A percentile compares a stretch with the other conserved stretches of the same genome.
Conservation (phyloP, 202 grass and related monocot genomes). For the Setaria viridis region DNA sequence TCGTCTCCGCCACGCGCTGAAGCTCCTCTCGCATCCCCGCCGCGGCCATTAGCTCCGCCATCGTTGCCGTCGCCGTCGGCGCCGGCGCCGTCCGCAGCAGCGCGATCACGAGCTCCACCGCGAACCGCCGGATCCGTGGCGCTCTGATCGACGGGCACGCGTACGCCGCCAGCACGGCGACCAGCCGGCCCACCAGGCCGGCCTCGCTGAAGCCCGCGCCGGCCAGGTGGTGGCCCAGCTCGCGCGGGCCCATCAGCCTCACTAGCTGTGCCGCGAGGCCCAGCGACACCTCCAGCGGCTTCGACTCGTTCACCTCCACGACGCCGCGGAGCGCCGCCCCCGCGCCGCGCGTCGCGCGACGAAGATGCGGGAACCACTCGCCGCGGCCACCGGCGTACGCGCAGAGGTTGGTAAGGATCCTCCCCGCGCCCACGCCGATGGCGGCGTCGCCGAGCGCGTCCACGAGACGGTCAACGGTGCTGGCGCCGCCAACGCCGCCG, state of each 20-base stretch:
- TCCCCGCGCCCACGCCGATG: conserved; percentile 44
- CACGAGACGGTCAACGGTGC: conserved; percentile 45
- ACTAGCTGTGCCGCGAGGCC: conserved; percentile 58
- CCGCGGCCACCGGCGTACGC: conserved; percentile 24
- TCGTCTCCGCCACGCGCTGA: conserved; percentile 59
- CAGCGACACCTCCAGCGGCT: conserved; percentile 63
- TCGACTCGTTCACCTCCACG: conserved; percentile 34
- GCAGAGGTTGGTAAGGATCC: conserved; percentile 72
- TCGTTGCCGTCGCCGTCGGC: neutral
- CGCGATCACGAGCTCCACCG: conserved; percentile 64
- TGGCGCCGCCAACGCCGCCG: neutral
- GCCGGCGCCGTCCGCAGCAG: conserved; percentile 38
- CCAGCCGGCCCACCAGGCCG: conserved; percentile 42
- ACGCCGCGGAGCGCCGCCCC: conserved; percentile 45
- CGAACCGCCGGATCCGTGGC: conserved; percentile 65
- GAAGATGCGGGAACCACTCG: conserved; percentile 39
- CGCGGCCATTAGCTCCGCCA: conserved; percentile 33
- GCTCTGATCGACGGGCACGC: conserved; percentile 52
- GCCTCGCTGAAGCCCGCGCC: conserved; percentile 24
- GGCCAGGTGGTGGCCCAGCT: conserved; percentile 44
- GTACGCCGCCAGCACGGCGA: conserved; percentile 49
- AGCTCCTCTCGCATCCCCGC: conserved; percentile 61
- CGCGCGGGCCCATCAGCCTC: conserved; percentile 53
- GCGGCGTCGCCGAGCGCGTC: conserved; percentile 41
- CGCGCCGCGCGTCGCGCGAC: conserved; percentile 43